Conservation (phyloP, 2,329 filamentous ascomycete genomes). For the Paradendryphiella salina region DNA sequence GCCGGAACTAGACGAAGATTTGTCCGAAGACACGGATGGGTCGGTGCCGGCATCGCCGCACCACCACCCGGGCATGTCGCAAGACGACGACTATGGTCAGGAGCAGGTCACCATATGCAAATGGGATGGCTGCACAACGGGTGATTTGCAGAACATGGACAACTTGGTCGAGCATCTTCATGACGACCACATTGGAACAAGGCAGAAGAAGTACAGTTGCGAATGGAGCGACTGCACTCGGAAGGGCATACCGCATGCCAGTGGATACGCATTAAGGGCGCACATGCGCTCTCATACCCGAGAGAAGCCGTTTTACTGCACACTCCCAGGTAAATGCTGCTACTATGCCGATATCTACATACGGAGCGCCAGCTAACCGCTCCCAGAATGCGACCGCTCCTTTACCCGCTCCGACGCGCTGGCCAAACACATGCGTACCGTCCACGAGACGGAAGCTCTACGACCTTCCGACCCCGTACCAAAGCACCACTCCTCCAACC, state of each 20-base stretch:
- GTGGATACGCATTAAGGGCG: conserved; percentile 91
- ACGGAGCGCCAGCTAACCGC: not conserved
- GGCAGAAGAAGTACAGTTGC: conserved; percentile 97
- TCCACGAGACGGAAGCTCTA: conserved; percentile 93
- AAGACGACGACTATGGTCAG: conserved; percentile 48
- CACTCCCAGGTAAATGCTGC: conserved; percentile 75
- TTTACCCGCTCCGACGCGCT: conserved; percentile 95
- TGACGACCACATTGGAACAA: conserved; percentile 88
- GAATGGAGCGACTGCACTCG: conserved; percentile 90
- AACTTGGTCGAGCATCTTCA: conserved; percentile 63
- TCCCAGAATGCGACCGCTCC: conserved; percentile 87
- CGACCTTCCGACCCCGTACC: conserved; percentile 74
- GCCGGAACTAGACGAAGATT: conserved; percentile 58
- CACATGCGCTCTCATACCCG: conserved; percentile 98
- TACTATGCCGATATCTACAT: not conserved
- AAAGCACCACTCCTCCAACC: conserved; percentile 60
- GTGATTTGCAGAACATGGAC: conserved; percentile 56
- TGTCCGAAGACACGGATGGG: conserved; percentile 89
- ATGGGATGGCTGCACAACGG: conserved; percentile 57
- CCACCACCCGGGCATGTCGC: conserved; percentile 48
- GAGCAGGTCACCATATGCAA: conserved; percentile 55
- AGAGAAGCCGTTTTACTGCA: conserved; percentile 98
- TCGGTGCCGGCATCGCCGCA: conserved; percentile 62
- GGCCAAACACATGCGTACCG: conserved; percentile 97
- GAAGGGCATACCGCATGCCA: conserved; percentile 90